phyloP scores from a whole-genome alignment of 306 rosid genomes.

The Vigna radiata region DNA sequence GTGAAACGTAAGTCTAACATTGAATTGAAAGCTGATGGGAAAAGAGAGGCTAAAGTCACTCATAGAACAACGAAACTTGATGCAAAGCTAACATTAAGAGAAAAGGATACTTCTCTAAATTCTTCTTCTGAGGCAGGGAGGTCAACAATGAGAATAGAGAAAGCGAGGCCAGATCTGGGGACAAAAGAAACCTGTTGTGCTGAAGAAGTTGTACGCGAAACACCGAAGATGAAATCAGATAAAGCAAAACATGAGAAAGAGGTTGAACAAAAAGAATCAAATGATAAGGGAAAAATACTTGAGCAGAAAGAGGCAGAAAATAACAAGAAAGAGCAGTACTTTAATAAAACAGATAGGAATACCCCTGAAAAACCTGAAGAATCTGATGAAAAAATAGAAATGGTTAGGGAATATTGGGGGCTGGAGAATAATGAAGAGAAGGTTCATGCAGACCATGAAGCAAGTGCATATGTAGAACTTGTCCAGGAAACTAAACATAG shows the following conservation, averaged over 20 bases:
- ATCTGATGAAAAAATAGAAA: slow-evolving; percentile 47
- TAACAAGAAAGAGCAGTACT: slow-evolving; percentile 16
- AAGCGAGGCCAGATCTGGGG: slow-evolving; percentile 49
- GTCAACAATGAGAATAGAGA: slow-evolving; percentile 46
- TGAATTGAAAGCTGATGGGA: slow-evolving; percentile 50
- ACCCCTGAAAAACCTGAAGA: slow-evolving; percentile 52
- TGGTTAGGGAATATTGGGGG: slow-evolving; percentile 44
- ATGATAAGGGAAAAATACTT: slow-evolving; percentile 43
- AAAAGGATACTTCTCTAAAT: slow-evolving; percentile 45
- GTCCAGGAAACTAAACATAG: slow-evolving; percentile 39
- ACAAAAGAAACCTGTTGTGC: slow-evolving; percentile 37
- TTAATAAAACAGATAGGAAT: slow-evolving; percentile 27
- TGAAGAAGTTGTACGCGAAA: slow-evolving; percentile 50
- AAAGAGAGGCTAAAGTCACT: slow-evolving; percentile 45
- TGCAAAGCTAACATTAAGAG: slow-evolving; percentile 47
- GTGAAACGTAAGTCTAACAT: slow-evolving; percentile 54
- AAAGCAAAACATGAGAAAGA: slow-evolving; percentile 50
- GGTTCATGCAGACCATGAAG: slow-evolving; percentile 36
- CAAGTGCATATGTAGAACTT: slow-evolving; percentile 43
- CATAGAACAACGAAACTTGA: slow-evolving; percentile 44
- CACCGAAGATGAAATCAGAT: slow-evolving; percentile 46
- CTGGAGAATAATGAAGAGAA: slow-evolving; percentile 44
- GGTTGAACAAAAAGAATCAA: slow-evolving; percentile 53
- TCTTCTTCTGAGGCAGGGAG: slow-evolving; percentile 51
- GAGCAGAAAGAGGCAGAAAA: slow-evolving; percentile 50